Evolutionary conservation across 345 rosid genomes (phyloP).

Genomic region (Reutealis trisperma): DNA sequence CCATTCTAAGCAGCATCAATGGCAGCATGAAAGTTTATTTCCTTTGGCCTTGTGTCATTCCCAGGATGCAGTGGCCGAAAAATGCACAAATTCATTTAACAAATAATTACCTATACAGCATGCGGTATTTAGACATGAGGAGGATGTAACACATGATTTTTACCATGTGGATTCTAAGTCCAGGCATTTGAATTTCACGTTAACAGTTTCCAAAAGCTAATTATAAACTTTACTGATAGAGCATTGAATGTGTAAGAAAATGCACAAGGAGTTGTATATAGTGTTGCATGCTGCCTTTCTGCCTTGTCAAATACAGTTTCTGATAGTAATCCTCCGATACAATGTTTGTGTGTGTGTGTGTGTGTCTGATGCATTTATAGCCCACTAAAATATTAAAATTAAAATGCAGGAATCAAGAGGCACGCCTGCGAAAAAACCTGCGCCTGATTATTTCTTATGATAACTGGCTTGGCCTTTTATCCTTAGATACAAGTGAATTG

Average conservation of each 20-base stretch:
- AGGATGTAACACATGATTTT: not conserved
- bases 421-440: conserved; percentile 80
- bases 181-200: not conserved
- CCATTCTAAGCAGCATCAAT: not conserved
- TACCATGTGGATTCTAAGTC: not conserved
- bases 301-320: conserved; percentile 1
- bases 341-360: not conserved
- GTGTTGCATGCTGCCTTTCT: not conserved
- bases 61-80: not conserved
- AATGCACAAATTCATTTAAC: not conserved
- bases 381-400: conserved; percentile 2
- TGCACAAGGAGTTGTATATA: not conserved
- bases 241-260: not conserved
- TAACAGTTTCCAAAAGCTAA: not conserved
- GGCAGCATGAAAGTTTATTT: not conserved
- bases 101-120: not conserved
- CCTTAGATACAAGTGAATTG: conserved; percentile 4
- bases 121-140: not conserved
- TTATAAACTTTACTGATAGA: not conserved
- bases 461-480: conserved; percentile 10
- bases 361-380: not conserved
- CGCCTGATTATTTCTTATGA: conserved; percentile 95
- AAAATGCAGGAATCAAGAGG: conserved; percentile 85
- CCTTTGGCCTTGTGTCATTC: not conserved
- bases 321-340: not conserved